Evolutionary conservation across 176 grass and related monocot genomes (phyloP), one percentile per base, ranked within the genome.

Genomic region (Chloris gayana): DNA sequence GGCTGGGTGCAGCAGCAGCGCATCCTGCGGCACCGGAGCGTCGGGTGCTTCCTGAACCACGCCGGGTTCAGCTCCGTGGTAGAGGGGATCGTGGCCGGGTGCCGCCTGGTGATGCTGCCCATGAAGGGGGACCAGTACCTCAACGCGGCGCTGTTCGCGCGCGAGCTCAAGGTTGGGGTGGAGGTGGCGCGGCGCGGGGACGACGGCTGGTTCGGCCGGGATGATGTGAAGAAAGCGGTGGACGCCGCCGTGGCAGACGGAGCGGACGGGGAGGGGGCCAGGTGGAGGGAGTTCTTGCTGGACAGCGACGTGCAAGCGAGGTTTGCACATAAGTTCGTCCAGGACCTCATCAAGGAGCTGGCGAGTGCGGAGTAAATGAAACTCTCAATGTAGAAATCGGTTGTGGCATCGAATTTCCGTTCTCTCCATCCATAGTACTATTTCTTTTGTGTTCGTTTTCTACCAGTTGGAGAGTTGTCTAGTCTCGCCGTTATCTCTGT

Each of bases 1-100:
- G 88, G 88, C 6, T 90, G 88, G 88, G 78, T 83, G 32, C 88
- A 82, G 69, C 83, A 90, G 79, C 88, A 82, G 74, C 87, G 85
- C 53, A 89, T 89, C 59, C 74, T 89, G 34, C 74, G 81, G 13
- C 88, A 86, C 74, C 64, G 64, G 3, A 82, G 72, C 39, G 88
- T 83, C 12, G 83, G 83, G 4, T 85, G 83, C 68, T 90, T 79
- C 79, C 12, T 89, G 14, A 80, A 72, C 76, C 87, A 89, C 73
- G 83, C 77, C 22, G 89, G 76, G 9, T 42, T 87, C 56, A 91
- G 89, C 80, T 87, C 89, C 27, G 64, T 81, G 32, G 46, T 80
- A 5, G 85, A 91, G 76, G 85, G 26, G 30, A 38, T 88, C 63
- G 21, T 78, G 35, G 75, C 89, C 21, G 70, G 73, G 27, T 85